Conservation (phyloP, 371 early-diverging fungal species). For the Lichtheimia ornata region DNA sequence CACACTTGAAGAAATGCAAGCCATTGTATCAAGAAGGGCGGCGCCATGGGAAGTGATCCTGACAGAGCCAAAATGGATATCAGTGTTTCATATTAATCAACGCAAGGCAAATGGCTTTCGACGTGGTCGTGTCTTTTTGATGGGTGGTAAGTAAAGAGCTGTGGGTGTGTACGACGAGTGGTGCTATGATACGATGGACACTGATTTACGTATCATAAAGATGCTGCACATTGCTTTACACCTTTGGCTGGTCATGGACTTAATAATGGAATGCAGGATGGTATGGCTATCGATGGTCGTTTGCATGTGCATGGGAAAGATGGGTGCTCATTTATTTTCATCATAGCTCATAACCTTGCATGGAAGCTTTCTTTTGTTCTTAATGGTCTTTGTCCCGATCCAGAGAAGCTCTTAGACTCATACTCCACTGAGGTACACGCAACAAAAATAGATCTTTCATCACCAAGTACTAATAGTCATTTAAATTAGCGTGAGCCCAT, state of each 20-base stretch:
- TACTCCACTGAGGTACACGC: conserved; percentile 30
- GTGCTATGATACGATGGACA: background rate
- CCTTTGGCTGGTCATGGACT: conserved; percentile 41
- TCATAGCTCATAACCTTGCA: conserved; percentile 30
- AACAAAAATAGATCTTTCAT: no score
- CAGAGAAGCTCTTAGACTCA: conserved; percentile 35
- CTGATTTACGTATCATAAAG: conserved; percentile 4
- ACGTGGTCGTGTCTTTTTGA: conserved; percentile 30
- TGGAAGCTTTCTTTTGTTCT: conserved; percentile 47
- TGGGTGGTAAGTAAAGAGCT: conserved; percentile 27
- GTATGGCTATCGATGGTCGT: conserved; percentile 10
- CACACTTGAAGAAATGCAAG: conserved; percentile 7
- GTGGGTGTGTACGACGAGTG: background rate
- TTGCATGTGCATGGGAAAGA: no score
- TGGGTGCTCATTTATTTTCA: no score
- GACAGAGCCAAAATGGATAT: conserved; percentile 18
- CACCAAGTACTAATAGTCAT: no score
- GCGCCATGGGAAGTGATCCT: conserved; percentile 11
- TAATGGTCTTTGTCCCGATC: conserved; percentile 20
- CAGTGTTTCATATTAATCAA: conserved; percentile 40
- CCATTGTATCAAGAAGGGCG: background rate
- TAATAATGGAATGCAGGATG: conserved; percentile 46
- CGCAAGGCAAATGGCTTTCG: conserved; percentile 40
- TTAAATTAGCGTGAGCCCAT: no score
- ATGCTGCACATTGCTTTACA: conserved; percentile 47